These are phyloP conservation scores for Geotrichum cucujoidarum DNA, from an alignment of 1,139 yeast genomes.

Conservation along the genomic window DNA sequence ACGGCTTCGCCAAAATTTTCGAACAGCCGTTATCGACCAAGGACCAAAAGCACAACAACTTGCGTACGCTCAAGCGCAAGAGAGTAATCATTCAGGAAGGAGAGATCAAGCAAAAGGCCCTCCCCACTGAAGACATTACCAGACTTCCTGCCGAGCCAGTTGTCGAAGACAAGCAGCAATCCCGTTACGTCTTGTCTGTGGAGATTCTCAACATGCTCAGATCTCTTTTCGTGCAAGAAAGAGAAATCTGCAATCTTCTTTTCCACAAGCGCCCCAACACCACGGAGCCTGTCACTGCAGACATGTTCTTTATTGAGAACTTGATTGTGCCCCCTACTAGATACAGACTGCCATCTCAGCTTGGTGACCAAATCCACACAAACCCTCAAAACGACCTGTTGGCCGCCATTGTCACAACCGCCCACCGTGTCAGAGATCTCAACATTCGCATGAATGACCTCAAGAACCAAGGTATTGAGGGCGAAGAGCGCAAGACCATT, in stretches of 20 bases:
- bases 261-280: constrained; percentile 75
- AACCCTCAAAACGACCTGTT: constrained; percentile 87
- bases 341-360: constrained; percentile 91
- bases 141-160: constrained; percentile 23
- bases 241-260: constrained; percentile 39
- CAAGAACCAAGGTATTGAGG: constrained; percentile 63
- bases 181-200: constrained; percentile 80
- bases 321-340: constrained; percentile 94
- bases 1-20: constrained; percentile 88
- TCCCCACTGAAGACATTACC: constrained; percentile 20
- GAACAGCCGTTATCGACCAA: constrained; percentile 81
- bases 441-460: constrained; percentile 56
- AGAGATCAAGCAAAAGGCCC: constrained; percentile 9
- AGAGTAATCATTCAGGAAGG: constrained; percentile 67
- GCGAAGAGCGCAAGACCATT: constrained; percentile 66
- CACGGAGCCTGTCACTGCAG: constrained; percentile 57
- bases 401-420: constrained; percentile 71
- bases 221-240: constrained; percentile 67
- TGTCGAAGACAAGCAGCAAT: constrained; percentile 35
- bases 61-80: constrained; percentile 42
- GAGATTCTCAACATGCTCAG: constrained; percentile 78
- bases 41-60: constrained; percentile 60
- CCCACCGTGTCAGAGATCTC: constrained; percentile 78
- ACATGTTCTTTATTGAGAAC: constrained; percentile 82
- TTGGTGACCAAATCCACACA: constrained; percentile 95